Percentiles rank a stretch among this genome's conserved stretches.
phyloP scores from a whole-genome alignment of 2,329 filamentous ascomycete species.

The Didymella lethalis region DNA sequence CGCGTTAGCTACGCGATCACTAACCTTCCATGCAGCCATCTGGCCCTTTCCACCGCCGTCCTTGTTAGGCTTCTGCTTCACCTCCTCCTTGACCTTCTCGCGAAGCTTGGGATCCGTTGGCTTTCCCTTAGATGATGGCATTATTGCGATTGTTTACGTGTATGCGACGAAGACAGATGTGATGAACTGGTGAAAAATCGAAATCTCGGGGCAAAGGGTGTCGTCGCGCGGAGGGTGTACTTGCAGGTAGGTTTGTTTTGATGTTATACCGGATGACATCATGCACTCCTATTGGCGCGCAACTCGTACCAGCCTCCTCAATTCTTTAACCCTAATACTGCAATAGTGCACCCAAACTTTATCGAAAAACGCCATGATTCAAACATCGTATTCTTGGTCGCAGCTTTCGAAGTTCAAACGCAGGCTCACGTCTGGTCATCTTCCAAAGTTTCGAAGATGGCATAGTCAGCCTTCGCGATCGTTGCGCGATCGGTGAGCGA shows the following conservation, averaged over 20 bases:
- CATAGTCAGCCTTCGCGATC: neutral
- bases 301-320: constrained; percentile 16
- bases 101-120: constrained; percentile 56
- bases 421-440: neutral
- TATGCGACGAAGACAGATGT: constrained; percentile 1
- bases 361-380: constrained; percentile 4
- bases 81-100: constrained; percentile 56
- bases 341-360: constrained; percentile 17
- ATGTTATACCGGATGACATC: constrained; percentile 29
- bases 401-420: neutral
- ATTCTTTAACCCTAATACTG: constrained; percentile 10
- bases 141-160: constrained; percentile 22
- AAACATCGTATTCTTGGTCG: neutral
- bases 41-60: constrained; percentile 57
- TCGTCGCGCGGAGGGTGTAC: constrained; percentile 21
- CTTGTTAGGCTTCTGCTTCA: constrained; percentile 57
- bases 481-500: neutral
- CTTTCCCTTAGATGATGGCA: constrained; percentile 56
- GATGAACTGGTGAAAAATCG: neutral
- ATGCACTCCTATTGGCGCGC: constrained; percentile 25
- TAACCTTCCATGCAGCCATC: constrained; percentile 59
- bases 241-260: constrained; percentile 28
- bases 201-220: constrained; percentile 4
- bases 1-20: neutral
- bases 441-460: neutral